phyloP scores from a whole-genome alignment of 805 yeast genomes.

The Metschnikowia henanensis region DNA sequence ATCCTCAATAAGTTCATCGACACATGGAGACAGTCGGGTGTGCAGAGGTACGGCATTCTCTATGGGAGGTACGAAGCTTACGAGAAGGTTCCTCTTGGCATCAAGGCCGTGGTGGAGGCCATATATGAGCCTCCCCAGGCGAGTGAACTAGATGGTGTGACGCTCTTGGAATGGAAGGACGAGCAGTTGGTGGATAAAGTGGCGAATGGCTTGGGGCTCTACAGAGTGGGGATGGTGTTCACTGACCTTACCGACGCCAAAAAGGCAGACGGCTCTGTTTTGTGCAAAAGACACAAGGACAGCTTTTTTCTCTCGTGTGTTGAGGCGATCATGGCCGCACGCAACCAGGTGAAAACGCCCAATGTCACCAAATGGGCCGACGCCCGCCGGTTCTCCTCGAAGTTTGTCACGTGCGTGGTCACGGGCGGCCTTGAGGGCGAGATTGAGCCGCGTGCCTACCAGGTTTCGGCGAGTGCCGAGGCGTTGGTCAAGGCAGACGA shows the following conservation, averaged over 20 bases:
- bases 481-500: constrained; percentile 85
- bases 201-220: constrained; percentile 60
- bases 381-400: constrained; percentile 72
- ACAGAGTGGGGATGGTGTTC: constrained; percentile 79
- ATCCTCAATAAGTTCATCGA: constrained; percentile 84
- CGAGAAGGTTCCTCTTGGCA: constrained; percentile 86
- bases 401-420: constrained; percentile 89
- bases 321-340: constrained; percentile 82
- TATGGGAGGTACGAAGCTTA: constrained; percentile 80
- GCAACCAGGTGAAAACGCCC: constrained; percentile 66
- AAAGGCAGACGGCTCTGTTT: constrained; percentile 79
- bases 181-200: constrained; percentile 52
- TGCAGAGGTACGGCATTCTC: constrained; percentile 82
- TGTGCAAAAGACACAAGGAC: constrained; percentile 90
- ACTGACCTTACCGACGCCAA: constrained; percentile 92
- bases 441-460: constrained; percentile 88
- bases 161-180: constrained; percentile 56
- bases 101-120: constrained; percentile 91
- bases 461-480: constrained; percentile 85
- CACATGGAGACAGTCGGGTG: constrained; percentile 86
- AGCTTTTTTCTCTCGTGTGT: constrained; percentile 88
- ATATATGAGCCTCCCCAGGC: constrained; percentile 92
- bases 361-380: constrained; percentile 64
- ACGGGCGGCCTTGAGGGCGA: constrained; percentile 89
- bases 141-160: constrained; percentile 83